phyloP scores from a whole-genome alignment of 257 asterid genomes.

The Solanum boliviense region DNA sequence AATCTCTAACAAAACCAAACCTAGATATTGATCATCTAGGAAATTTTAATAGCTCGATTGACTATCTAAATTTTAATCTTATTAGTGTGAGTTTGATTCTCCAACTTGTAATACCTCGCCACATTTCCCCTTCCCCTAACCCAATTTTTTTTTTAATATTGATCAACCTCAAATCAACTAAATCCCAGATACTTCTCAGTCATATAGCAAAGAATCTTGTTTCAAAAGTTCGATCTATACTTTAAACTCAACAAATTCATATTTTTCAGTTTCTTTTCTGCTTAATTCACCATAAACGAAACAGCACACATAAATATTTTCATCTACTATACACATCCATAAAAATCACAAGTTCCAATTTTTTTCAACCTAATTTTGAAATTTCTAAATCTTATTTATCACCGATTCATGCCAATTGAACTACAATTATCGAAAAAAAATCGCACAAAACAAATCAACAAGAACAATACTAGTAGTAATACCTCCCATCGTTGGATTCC shows the following conservation, averaged over 20 bases:
- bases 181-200: not conserved
- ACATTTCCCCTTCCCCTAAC: not conserved
- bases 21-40: not conserved
- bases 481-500: constrained; percentile 44
- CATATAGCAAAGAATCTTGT: not conserved
- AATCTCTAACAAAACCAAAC: not conserved
- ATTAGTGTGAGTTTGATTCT: not conserved
- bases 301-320: not conserved
- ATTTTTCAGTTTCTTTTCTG: not conserved
- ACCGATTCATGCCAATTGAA: not conserved
- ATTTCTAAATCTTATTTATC: not conserved
- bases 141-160: no score
- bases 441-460: not conserved
- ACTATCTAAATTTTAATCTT: not conserved
- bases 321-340: not conserved
- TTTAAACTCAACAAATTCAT: not conserved
- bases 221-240: not conserved
- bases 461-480: not conserved
- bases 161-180: not conserved
- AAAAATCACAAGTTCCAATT: not conserved
- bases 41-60: not conserved
- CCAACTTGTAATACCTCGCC: not conserved
- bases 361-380: not conserved
- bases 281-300: not conserved
- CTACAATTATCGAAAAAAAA: not conserved